Evolutionary conservation across 2,329 filamentous ascomycete species (phyloP).

Genomic region (Colletotrichum sp.): DNA sequence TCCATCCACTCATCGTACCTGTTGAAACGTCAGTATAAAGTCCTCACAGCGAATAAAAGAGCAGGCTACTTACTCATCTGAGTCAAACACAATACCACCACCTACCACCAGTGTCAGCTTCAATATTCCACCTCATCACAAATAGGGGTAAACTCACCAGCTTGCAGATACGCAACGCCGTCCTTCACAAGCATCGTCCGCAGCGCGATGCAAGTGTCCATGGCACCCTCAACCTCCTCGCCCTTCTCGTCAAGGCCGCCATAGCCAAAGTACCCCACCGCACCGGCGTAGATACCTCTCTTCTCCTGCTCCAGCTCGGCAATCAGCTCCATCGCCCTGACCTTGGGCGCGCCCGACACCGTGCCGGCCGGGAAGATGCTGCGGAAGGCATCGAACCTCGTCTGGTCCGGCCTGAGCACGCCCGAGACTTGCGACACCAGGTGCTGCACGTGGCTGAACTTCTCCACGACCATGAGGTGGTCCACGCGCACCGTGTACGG

Average conservation of each 20-base stretch:
- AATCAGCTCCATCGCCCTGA: slow-evolving; percentile 96
- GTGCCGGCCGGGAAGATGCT: slow-evolving; percentile 98
- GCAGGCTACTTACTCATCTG: slow-evolving; percentile 59
- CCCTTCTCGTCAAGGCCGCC: slow-evolving; percentile 70
- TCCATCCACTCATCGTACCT: slow-evolving; percentile 91
- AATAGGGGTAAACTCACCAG: slow-evolving; percentile 46
- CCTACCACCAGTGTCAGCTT: slow-evolving; percentile 41
- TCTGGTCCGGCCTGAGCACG: slow-evolving; percentile 80
- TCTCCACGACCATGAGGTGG: slow-evolving; percentile 90
- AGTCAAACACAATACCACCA: slow-evolving; percentile 94
- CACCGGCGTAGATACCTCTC: slow-evolving; percentile 92
- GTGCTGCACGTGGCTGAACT: slow-evolving; percentile 97
- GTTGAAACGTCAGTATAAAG: background rate
- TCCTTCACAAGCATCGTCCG: slow-evolving; percentile 96
- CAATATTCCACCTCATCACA: background rate
- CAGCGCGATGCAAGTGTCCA: slow-evolving; percentile 85
- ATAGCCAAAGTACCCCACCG: slow-evolving; percentile 96
- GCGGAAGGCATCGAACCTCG: slow-evolving; percentile 92
- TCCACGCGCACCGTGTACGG: slow-evolving; percentile 89
- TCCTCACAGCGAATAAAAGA: fast-evolving
- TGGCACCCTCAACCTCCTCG: slow-evolving; percentile 74
- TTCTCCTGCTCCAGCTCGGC: slow-evolving; percentile 94
- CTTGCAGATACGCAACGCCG: slow-evolving; percentile 87
- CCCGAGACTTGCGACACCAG: slow-evolving; percentile 95
- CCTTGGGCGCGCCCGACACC: slow-evolving; percentile 93